Percentiles rank a stretch among this genome's conserved stretches.
phyloP scores from a whole-genome alignment of 2,329 filamentous ascomycete genomes.

The Fusarium ramigenum region DNA sequence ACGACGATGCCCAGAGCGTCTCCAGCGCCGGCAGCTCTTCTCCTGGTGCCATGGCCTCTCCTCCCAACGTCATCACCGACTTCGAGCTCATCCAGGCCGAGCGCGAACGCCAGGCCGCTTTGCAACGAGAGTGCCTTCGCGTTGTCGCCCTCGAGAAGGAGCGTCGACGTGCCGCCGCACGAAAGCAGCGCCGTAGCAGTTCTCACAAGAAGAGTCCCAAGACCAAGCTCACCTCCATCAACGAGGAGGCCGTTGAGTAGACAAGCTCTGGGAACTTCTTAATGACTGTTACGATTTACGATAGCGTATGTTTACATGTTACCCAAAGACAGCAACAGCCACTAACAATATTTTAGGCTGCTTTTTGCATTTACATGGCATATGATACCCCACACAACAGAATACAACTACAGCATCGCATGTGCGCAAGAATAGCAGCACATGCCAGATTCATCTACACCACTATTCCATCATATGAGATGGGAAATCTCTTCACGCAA shows the following conservation, averaged over 20 bases:
- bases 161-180: conserved; percentile 54
- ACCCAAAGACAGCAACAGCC: neutral
- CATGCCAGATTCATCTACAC: conserved; percentile 31
- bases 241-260: conserved; percentile 55
- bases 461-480: conserved; percentile 31
- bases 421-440: conserved; percentile 35
- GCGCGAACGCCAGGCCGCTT: conserved; percentile 57
- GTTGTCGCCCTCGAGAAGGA: conserved; percentile 65
- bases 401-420: conserved; percentile 23
- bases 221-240: conserved; percentile 59
- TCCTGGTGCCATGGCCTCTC: conserved; percentile 46
- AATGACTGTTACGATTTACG: conserved; percentile 43
- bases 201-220: conserved; percentile 61
- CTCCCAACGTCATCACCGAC: conserved; percentile 53
- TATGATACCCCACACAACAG: conserved; percentile 30
- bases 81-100: conserved; percentile 61
- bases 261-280: conserved; percentile 37
- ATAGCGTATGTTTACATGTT: conserved; percentile 34
- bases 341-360: conserved; percentile 39
- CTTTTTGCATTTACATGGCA: conserved; percentile 39
- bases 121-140: conserved; percentile 63
- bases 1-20: conserved; percentile 60
- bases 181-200: conserved; percentile 51
- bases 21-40: conserved; percentile 57
- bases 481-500: conserved; percentile 10